Evolutionary conservation across 2,329 filamentous ascomycete genomes (phyloP).

Genomic region (Juglanconis oblonga): DNA sequence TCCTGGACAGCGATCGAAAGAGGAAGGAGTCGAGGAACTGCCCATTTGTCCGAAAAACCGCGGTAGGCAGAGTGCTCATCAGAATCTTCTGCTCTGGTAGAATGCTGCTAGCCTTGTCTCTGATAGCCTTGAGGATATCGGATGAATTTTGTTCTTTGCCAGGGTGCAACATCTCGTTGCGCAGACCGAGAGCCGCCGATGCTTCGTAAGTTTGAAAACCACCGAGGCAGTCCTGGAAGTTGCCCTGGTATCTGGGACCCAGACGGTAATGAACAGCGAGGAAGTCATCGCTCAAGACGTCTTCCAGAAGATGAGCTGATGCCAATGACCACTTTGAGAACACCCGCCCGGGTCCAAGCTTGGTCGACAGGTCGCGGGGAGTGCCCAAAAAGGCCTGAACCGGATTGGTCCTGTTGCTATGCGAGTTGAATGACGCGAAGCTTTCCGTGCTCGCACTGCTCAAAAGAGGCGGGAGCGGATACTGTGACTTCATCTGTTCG

Average conservation of each 20-base stretch:
- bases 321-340: constrained; percentile 85
- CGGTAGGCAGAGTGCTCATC: constrained; percentile 77
- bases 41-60: constrained; percentile 78
- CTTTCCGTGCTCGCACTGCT: constrained; percentile 62
- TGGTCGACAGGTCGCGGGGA: constrained; percentile 78
- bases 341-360: constrained; percentile 69
- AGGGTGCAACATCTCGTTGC: constrained; percentile 86
- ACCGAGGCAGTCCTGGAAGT: constrained; percentile 93
- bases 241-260: constrained; percentile 87
- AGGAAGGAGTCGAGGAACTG: constrained; percentile 74
- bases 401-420: constrained; percentile 56
- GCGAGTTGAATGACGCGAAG: constrained; percentile 66
- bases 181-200: constrained; percentile 83
- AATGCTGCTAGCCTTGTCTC: constrained; percentile 77
- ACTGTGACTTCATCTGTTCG: constrained; percentile 86
- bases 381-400: constrained; percentile 94
- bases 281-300: constrained; percentile 85
- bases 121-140: constrained; percentile 85
- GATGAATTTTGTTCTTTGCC: constrained; percentile 90
- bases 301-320: constrained; percentile 84
- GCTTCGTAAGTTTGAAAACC: constrained; percentile 96
- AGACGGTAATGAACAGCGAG: constrained; percentile 88
- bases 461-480: constrained; percentile 72
- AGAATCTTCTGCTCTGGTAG: constrained; percentile 79
- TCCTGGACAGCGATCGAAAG: constrained; percentile 71